Base-by-base conservation (phyloP, 768 basidiomycete genomes). In the Lentinula edodes region DNA sequence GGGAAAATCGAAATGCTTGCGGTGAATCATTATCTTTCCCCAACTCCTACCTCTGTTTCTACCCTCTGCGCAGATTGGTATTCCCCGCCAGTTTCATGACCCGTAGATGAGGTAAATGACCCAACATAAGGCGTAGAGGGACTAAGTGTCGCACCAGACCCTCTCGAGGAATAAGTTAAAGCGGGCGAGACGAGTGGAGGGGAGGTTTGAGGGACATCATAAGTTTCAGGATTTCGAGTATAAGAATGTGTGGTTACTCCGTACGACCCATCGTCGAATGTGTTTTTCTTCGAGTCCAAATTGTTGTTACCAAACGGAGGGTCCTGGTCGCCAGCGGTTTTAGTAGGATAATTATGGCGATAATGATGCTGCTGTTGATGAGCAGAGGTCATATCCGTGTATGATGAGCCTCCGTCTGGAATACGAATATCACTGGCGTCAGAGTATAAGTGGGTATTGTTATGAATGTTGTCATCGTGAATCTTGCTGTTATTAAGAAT, bases 121-220 rank as follows among this genome's bases (percentile, higher is more conserved):
- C 83, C 82, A 72, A 88, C 85, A 74, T 88, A 89, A 10, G 87
- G 87, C 10, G 87, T 89, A 10, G 86, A 81, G 16, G 88, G 88
- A 68, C 88, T 89, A 59, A 88, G 76, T 34, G 85, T 87, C 42
- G 85, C 83, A 15, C 86, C 83, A 32, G 87, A 85, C 45, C 78
- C 66, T 48, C 77, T 75, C 20, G 80, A 84, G n/a, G 85, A 84
- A 66, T 85, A 89, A 15, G 85, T 89, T 62, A 89, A 76, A 7
- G 87, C 81, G 9, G 88, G 88, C 4, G 88, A 89, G 28, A 87
- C 79, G 58, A 86, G 74, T 43, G 81, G 75, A 1, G 87, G 83
- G 12, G 85, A 84, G 42, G 72, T 64, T 60, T 71, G 72, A 20
- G 74, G 74, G 62, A 66, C 71, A 61, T 62, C 67, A n/a, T 71